Percentiles rank a stretch among this genome's conserved stretches.
Conservation (phyloP, 805 yeast genomes). For the Brettanomyces anomalus region DNA sequence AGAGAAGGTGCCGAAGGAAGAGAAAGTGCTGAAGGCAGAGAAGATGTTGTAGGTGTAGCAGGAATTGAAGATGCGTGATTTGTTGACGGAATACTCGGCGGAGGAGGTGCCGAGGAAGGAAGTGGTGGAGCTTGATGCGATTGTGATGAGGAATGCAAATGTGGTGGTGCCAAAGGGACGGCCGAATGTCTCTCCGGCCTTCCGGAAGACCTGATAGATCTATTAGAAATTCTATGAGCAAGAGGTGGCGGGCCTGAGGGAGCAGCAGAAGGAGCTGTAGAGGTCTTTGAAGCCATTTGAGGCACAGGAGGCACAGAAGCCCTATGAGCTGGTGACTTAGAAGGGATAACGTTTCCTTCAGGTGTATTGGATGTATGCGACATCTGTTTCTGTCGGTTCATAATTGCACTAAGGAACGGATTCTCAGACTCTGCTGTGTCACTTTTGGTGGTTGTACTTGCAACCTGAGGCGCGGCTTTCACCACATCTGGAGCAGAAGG, state of each 20-base stretch:
- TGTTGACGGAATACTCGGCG: constrained; percentile 6
- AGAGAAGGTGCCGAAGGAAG: constrained; percentile 7
- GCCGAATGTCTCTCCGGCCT: too few relatives aligned
- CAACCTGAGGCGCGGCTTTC: constrained; percentile 7
- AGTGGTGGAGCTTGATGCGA: constrained; percentile 1
- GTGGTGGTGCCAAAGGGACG: constrained; percentile 10
- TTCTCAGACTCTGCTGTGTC: not conserved
- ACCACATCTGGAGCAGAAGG: constrained; percentile 12
- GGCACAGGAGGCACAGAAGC: too few relatives aligned
- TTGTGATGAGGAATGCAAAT: constrained; percentile 3
- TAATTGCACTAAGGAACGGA: constrained; percentile 5
- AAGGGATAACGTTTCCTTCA: constrained; percentile 2
- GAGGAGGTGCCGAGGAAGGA: constrained; percentile 7
- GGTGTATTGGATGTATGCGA: too few relatives aligned
- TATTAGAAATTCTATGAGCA: not conserved
- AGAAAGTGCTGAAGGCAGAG: constrained; percentile 5
- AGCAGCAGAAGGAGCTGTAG: too few relatives aligned
- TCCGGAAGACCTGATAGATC: too few relatives aligned
- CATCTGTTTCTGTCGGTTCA: constrained; percentile 1
- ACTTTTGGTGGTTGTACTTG: too few relatives aligned
- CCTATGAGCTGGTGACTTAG: constrained; percentile 13
- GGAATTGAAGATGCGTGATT: constrained; percentile 18
- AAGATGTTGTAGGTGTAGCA: constrained; percentile 3
- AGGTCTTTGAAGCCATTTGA: too few relatives aligned
- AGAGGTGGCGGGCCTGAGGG: constrained; percentile 10